Base-by-base conservation (phyloP, 768 basidiomycete genomes). In the Rhizopogon salebrosus region DNA sequence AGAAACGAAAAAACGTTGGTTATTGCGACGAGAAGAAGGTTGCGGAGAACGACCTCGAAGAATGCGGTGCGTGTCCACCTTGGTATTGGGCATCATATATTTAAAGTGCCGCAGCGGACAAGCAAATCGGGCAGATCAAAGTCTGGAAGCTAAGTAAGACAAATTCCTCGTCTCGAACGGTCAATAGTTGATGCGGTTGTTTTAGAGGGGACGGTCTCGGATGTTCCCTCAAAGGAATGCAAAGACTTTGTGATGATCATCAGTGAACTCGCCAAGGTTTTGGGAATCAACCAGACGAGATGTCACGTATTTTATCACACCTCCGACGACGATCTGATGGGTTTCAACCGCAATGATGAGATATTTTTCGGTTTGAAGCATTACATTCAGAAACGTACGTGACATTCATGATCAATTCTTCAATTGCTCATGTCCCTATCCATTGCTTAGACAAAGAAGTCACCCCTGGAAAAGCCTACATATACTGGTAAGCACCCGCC, bases 301-400 rank as follows among this genome's bases (percentile, higher is more conserved):
- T 45, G 56, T 6, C 58, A 59, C 26, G 37, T 59, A 48, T 57
- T 59, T 26, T 57, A 24, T 43, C 46, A 57, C 8, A 20, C 27
- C 18, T n/a, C 23, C 18, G 56, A 57, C 48, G 4, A 14, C 7
- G 49, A 54, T 35, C 34, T 59, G 41, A 57, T 59, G 58, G 58
- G 58, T n/a, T 59, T 59, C 50, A 59, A 59, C 38, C 58, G 58
- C 9, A 59, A 49, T 29, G 48, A 43, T 26, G 49, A 48, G 14
- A 57, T 59, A 16, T 59, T 54, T 42, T 48, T 59, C 9, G 56
- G 56, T 31, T 41, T 59, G 18, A 53, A 56, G 11, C 58, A 59
- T 27, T 59, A 54, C 41, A 35, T 34, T 23, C 18, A 29, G 9
- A 54, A 51, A 10, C 58, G 58, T 59, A 22, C 27, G 58, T 53